phyloP scores from a whole-genome alignment of 2,329 filamentous ascomycete species.

The Fusarium palustre region DNA sequence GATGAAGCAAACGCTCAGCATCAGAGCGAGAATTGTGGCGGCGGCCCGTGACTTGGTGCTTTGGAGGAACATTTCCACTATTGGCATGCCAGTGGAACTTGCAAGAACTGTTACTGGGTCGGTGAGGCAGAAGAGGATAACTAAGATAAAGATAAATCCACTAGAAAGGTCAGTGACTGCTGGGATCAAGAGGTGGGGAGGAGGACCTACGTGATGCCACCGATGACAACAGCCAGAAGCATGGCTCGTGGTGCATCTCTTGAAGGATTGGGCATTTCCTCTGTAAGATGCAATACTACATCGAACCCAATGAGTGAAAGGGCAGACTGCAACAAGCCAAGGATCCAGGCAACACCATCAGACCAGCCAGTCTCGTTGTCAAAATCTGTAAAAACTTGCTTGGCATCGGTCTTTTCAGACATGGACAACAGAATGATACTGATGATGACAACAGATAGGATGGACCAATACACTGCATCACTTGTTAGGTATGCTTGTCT shows the following conservation, averaged over 20 bases:
- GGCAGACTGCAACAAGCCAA: constrained; percentile 58
- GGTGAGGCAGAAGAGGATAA: constrained; percentile 57
- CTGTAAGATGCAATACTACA: constrained; percentile 58
- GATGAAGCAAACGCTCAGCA: constrained; percentile 58
- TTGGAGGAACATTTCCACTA: constrained; percentile 59
- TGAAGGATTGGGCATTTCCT: constrained; percentile 59
- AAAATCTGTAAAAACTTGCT: constrained; percentile 59
- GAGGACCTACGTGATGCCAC: constrained; percentile 55
- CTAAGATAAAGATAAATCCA: constrained; percentile 54
- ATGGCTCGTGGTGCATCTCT: constrained; percentile 58
- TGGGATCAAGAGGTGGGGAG: rapidly evolving
- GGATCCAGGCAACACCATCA: constrained; percentile 60
- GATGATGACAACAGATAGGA: constrained; percentile 57
- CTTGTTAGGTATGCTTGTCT: neutral
- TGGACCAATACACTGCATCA: constrained; percentile 54
- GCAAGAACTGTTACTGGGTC: constrained; percentile 52
- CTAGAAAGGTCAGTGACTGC: constrained; percentile 27
- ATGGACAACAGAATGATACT: constrained; percentile 57
- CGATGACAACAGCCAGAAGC: constrained; percentile 56
- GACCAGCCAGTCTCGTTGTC: constrained; percentile 59
- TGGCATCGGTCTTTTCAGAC: constrained; percentile 54
- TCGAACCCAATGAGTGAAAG: constrained; percentile 57
- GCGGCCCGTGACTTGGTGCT: constrained; percentile 55
- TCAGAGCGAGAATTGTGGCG: constrained; percentile 53
- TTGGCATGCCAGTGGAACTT: constrained; percentile 58